Percentiles rank a stretch among this genome's conserved stretches.
Evolutionary conservation across 2,329 filamentous ascomycete genomes (phyloP).

Genomic region (Penicillium nordicum): DNA sequence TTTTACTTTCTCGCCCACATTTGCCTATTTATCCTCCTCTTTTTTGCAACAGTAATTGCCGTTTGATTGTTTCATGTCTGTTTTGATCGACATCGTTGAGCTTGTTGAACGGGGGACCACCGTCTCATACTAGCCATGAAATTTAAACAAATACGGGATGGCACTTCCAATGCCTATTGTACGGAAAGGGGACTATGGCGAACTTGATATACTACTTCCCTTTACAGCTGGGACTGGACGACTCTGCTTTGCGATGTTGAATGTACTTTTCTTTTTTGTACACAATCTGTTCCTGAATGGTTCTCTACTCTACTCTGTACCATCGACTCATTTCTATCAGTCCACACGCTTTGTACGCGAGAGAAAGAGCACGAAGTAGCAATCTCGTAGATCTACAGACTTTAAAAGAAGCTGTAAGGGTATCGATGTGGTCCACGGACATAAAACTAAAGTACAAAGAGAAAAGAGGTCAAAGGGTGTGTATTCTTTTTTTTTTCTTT

Average conservation of each 20-base stretch:
- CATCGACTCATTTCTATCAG: neutral
- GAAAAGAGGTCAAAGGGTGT: conserved; percentile 14
- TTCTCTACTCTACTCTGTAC: neutral
- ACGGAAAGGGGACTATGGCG: conserved; percentile 1
- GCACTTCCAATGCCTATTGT: neutral
- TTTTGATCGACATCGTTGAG: neutral
- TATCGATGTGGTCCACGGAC: conserved; percentile 35
- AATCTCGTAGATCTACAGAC: neutral
- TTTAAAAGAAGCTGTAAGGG: conserved; percentile 28
- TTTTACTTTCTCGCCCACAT: neutral
- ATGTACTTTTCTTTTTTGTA: neutral
- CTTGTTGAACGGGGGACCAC: conserved; percentile 9
- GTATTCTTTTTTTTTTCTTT: conserved; percentile 6
- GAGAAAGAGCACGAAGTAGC: neutral
- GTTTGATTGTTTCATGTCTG: neutral
- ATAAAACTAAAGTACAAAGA: conserved; percentile 31
- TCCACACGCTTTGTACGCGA: neutral
- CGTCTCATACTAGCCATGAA: neutral
- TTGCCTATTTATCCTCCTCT: neutral
- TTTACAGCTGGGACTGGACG: neutral
- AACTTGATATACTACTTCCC: neutral
- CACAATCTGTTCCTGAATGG: conserved; percentile 1
- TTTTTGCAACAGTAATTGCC: neutral
- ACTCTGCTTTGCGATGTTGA: neutral
- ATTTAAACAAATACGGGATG: neutral